Evolutionary conservation across 306 rosid genomes (phyloP).

Genomic region (Rosa lucieae): DNA sequence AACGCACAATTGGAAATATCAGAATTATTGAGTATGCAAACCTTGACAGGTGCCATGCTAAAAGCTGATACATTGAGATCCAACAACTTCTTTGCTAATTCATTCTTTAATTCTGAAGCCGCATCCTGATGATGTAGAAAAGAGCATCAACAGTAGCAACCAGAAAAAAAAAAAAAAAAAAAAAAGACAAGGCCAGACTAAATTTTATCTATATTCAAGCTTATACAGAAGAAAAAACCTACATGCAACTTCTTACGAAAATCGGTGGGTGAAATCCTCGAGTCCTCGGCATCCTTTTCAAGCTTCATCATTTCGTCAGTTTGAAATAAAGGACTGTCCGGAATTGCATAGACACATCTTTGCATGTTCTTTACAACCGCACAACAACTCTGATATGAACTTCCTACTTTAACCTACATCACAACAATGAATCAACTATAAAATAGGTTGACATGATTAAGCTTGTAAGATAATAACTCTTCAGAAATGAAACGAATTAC

Average conservation of each 20-base stretch:
- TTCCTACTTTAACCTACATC: slow-evolving; percentile 77
- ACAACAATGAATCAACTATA: slow-evolving; percentile 23
- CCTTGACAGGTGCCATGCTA: too few species aligned
- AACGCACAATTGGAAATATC: too few species aligned
- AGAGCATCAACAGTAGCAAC: slow-evolving; percentile 15
- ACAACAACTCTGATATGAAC: slow-evolving; percentile 81
- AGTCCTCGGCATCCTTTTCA: too few species aligned
- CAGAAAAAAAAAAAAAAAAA: slow-evolving; percentile 12
- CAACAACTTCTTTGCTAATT: too few species aligned
- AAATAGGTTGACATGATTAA: slow-evolving; percentile 23
- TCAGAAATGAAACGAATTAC: neutral
- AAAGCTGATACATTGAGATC: too few species aligned
- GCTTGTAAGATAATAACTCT: neutral
- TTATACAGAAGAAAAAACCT: slow-evolving; percentile 24
- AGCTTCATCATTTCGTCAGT: too few species aligned
- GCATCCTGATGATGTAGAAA: slow-evolving; percentile 48
- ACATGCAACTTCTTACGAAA: too few species aligned
- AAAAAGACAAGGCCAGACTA: slow-evolving; percentile 18
- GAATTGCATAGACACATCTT: too few species aligned
- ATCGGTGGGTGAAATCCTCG: too few species aligned
- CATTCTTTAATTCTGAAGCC: slow-evolving; percentile 66
- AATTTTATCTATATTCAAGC: neutral
- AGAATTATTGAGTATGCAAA: too few species aligned
- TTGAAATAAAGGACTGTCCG: too few species aligned
- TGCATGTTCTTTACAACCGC: slow-evolving; percentile 83